These are phyloP conservation scores for Sphaceloma murrayae DNA, from an alignment of 2,329 filamentous ascomycete species.

Conservation along the genomic window DNA sequence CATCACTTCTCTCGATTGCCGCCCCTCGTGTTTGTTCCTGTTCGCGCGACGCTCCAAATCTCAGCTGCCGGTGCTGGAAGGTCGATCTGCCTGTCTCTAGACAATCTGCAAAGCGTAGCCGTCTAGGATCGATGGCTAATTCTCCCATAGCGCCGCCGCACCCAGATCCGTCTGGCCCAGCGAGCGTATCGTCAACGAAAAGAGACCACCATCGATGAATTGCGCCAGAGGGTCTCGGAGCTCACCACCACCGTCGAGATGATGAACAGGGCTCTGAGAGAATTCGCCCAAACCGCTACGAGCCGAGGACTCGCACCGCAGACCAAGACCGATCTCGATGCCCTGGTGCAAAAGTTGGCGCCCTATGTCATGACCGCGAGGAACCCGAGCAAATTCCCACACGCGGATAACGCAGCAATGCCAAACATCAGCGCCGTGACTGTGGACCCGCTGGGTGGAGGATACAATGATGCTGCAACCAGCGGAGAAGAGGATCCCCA, in stretches of 20 bases:
- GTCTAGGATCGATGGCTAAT: too few species aligned
- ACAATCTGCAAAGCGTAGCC: too few species aligned
- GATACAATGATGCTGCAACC: neutral
- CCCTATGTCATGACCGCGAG: slow-evolving; percentile 21
- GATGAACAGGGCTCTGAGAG: slow-evolving; percentile 63
- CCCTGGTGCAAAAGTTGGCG: slow-evolving; percentile 17
- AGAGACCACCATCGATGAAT: slow-evolving; percentile 64
- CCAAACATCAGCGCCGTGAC: slow-evolving; percentile 14
- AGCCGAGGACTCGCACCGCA: slow-evolving; percentile 2
- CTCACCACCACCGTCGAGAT: slow-evolving; percentile 61
- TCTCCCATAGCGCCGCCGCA: slow-evolving; percentile 57
- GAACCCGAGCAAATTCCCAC: slow-evolving; percentile 20
- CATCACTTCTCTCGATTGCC: slow-evolving; percentile 13
- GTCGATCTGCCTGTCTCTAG: too few species aligned
- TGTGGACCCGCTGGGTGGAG: slow-evolving; percentile 6
- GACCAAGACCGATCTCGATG: slow-evolving; percentile 21
- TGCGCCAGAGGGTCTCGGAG: slow-evolving; percentile 60
- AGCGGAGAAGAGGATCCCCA: neutral
- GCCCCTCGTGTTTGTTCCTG: neutral
- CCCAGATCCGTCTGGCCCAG: slow-evolving; percentile 79
- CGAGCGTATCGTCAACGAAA: slow-evolving; percentile 77
- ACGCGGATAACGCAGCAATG: neutral
- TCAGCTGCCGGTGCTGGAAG: too few species aligned
- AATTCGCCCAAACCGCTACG: slow-evolving; percentile 50
- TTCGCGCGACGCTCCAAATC: neutral